Evolutionary conservation across 371 early-diverging fungal genomes (phyloP).

Genomic region (Lichtheimia ramosa): DNA sequence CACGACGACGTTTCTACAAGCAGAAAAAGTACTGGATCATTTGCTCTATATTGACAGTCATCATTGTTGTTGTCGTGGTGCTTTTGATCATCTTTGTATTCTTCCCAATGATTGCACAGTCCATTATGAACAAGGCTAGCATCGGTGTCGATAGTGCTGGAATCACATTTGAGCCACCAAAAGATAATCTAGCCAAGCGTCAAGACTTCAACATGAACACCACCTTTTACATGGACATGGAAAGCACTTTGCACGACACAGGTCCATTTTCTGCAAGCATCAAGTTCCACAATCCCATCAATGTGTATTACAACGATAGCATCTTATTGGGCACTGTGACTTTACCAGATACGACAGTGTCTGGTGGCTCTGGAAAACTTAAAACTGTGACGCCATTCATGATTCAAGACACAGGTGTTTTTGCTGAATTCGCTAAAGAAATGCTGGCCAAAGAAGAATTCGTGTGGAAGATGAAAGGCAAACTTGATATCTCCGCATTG

Average conservation of each 20-base stretch:
- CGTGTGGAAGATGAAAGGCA: constrained; percentile 58
- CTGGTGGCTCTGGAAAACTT: constrained; percentile 50
- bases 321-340: constrained; percentile 51
- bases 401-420: constrained; percentile 45
- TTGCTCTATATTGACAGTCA: constrained; percentile 45
- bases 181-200: constrained; percentile 19
- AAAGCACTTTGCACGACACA: constrained; percentile 46
- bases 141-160: constrained; percentile 47
- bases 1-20: constrained; percentile 45
- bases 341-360: constrained; percentile 44
- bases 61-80: constrained; percentile 47
- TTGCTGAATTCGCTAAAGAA: constrained; percentile 53
- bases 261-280: constrained; percentile 59
- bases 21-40: constrained; percentile 56
- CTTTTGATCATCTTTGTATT: constrained; percentile 50
- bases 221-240: constrained; percentile 47
- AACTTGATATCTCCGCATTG: constrained; percentile 58
- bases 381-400: constrained; percentile 42
- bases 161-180: constrained; percentile 43
- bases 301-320: constrained; percentile 44
- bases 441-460: constrained; percentile 55
- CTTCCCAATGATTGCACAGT: constrained; percentile 59
- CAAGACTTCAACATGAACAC: constrained; percentile 34
- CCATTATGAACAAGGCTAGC: constrained; percentile 44
- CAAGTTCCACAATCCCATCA: constrained; percentile 47